Conservation (phyloP, 306 rosid genomes). For the Fagus sylvatica region DNA sequence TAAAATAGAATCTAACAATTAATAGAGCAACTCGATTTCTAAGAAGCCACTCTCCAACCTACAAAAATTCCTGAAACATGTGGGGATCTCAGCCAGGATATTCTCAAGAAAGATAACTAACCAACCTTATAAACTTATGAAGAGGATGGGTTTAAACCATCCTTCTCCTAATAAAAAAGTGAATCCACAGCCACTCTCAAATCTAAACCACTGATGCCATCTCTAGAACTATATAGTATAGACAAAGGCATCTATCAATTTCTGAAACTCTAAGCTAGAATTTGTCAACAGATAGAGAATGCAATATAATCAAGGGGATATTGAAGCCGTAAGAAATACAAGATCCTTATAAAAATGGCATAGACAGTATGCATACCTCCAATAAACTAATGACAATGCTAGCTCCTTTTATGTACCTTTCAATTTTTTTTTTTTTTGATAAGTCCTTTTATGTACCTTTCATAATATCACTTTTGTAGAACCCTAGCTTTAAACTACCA, state of each 20-base stretch:
- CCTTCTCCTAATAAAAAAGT: background rate
- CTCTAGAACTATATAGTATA: background rate
- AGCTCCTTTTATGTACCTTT: background rate
- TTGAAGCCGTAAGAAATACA: background rate
- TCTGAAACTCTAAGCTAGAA: background rate
- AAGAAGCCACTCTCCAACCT: background rate
- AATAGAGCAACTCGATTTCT: background rate
- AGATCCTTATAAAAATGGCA: background rate
- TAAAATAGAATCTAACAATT: background rate
- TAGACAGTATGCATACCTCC: background rate
- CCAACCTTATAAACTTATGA: background rate
- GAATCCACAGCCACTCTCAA: background rate
- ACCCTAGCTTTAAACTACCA: background rate
- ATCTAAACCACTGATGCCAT: background rate
- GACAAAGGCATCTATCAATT: background rate
- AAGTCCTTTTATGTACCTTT: background rate
- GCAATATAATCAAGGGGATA: background rate
- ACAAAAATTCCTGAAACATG: background rate
- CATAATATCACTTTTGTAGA: background rate
- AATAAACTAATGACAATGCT: background rate
- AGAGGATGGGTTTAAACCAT: background rate
- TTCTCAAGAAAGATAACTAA: background rate
- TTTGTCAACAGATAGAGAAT: background rate
- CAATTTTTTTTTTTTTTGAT: too few species aligned
- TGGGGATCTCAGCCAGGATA: background rate